phyloP scores from a whole-genome alignment of 176 grass and related monocot species.

The Areca catechu region DNA sequence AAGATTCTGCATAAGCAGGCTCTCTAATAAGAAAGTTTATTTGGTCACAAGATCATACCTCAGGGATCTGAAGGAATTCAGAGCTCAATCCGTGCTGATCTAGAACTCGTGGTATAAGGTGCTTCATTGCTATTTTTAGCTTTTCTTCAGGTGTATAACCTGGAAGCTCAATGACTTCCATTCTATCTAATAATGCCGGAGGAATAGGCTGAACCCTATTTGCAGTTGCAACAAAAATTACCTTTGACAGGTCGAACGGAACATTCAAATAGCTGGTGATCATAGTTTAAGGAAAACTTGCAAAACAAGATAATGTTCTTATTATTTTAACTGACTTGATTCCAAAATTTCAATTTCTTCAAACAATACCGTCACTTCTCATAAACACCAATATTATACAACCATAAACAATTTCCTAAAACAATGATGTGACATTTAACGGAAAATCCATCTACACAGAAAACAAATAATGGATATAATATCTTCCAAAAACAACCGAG shows the following conservation, averaged over 20 bases:
- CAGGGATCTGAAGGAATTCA: conserved; percentile 81
- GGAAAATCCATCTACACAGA: no score
- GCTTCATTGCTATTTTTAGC: conserved; percentile 90
- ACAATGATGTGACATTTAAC: no score
- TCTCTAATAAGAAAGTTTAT: no score
- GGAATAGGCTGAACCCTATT: conserved; percentile 90
- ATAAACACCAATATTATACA: no score
- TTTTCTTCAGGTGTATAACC: conserved; percentile 98
- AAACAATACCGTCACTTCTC: no score
- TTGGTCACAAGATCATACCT: conserved; percentile 34
- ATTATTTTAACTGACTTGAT: no score
- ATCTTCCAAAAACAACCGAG: no score
- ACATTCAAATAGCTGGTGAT: conserved; percentile 96
- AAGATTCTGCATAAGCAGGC: no score
- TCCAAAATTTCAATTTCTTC: no score
- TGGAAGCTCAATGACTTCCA: conserved; percentile 97
- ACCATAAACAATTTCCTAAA: no score
- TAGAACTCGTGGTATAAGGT: conserved; percentile 94
- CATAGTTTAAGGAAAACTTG: conserved; percentile 40
- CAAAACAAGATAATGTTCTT: no score
- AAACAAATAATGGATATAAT: no score
- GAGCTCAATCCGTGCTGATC: conserved; percentile 86
- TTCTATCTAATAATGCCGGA: conserved; percentile 78
- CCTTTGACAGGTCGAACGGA: conserved; percentile 92
- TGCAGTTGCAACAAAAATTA: conserved; percentile 95